Conservation (phyloP, 192 early-diverging fungal species). For the Diversispora epigaea region DNA sequence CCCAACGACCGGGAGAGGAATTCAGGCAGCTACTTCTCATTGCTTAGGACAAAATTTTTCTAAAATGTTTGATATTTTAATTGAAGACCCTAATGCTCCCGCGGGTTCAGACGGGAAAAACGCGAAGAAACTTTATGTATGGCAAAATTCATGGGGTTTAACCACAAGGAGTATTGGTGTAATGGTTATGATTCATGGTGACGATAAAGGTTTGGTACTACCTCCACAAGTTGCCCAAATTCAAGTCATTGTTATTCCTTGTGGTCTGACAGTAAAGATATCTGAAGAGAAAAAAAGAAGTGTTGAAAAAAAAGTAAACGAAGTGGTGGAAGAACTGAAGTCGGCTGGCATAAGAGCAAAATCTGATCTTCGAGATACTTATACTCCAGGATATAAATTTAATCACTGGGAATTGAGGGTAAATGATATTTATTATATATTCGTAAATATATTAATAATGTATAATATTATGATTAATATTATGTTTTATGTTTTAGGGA, state of each 20-base stretch:
- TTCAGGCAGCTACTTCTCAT: constrained; percentile 98
- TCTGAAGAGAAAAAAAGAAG: constrained; percentile 67
- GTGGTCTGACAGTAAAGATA: constrained; percentile 88
- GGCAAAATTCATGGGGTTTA: constrained; percentile 99
- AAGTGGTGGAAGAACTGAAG: constrained; percentile 66
- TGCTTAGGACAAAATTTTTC: constrained; percentile 99
- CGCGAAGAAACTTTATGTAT: constrained; percentile 76
- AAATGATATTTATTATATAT: constrained; percentile 19
- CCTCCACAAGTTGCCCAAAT: constrained; percentile 89
- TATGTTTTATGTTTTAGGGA: constrained; percentile 61
- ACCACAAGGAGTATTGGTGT: constrained; percentile 97
- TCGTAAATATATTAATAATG: constrained; percentile 6
- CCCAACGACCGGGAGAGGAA: constrained; percentile 93
- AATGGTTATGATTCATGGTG: constrained; percentile 99
- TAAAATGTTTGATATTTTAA: constrained; percentile 96
- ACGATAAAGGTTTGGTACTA: constrained; percentile 97
- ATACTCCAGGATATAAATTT: constrained; percentile 97
- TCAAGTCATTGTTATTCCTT: constrained; percentile 92
- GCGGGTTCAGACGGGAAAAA: constrained; percentile 50
- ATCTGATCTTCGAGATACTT: constrained; percentile 75
- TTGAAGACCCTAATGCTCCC: constrained; percentile 79
- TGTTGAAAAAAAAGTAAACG: constrained; percentile 70
- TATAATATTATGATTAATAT: neutral
- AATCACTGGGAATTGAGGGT: constrained; percentile 96
- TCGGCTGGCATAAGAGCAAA: constrained; percentile 75